Percentiles rank a stretch among this genome's conserved stretches.
Evolutionary conservation across 1,139 yeast species (phyloP).

Genomic region (Nakaseomyces sp.): DNA sequence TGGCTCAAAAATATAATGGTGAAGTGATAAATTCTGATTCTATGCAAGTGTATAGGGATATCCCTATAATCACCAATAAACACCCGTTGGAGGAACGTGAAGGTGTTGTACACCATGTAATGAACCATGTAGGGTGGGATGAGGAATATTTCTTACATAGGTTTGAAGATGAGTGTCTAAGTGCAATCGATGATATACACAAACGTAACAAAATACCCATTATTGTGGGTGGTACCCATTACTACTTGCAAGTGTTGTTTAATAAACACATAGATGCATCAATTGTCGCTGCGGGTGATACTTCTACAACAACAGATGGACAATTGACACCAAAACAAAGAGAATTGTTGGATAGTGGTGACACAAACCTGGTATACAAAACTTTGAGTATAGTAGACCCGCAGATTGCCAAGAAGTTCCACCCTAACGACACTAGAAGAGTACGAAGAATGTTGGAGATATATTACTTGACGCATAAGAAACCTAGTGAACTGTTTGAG

Average conservation of each 20-base stretch:
- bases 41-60: slow-evolving; percentile 79
- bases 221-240: slow-evolving; percentile 93
- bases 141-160: slow-evolving; percentile 80
- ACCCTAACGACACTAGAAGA: slow-evolving; percentile 81
- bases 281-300: slow-evolving; percentile 7
- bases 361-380: slow-evolving; percentile 43
- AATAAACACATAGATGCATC: slow-evolving; percentile 28
- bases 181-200: slow-evolving; percentile 52
- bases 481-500: slow-evolving; percentile 62
- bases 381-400: slow-evolving; percentile 56
- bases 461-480: slow-evolving; percentile 53
- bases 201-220: slow-evolving; percentile 68
- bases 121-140: slow-evolving; percentile 73
- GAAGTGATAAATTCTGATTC: slow-evolving; percentile 94
- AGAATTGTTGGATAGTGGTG: slow-evolving; percentile 46
- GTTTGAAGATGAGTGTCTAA: slow-evolving; percentile 62
- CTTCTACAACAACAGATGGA: too few species aligned
- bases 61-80: slow-evolving; percentile 79
- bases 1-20: slow-evolving; percentile 72
- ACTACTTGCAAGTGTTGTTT: slow-evolving; percentile 74
- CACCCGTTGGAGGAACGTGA: slow-evolving; percentile 74
- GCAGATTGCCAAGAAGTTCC: slow-evolving; percentile 66
- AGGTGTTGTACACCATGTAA: slow-evolving; percentile 74
- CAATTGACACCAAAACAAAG: slow-evolving; percentile 38
- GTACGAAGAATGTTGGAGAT: slow-evolving; percentile 76